phyloP scores from a whole-genome alignment of 352 stramenopile species.

The Phytophthora cajani region DNA sequence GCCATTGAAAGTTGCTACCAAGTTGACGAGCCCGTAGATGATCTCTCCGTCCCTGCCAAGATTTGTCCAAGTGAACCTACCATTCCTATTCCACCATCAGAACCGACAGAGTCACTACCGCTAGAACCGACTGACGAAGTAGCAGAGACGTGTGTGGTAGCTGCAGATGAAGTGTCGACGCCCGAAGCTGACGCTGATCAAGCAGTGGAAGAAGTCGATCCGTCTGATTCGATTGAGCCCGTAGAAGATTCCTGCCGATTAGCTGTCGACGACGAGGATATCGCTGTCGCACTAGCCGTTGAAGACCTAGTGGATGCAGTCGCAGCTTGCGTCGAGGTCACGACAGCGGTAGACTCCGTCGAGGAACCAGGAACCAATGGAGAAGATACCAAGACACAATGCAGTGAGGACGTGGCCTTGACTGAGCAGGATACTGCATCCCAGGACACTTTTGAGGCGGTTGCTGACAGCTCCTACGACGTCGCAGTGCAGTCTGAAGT shows the following conservation, averaged over 20 bases:
- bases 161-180: background rate
- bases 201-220: background rate
- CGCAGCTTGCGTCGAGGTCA: background rate
- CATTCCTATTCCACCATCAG: background rate
- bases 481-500: background rate
- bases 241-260: background rate
- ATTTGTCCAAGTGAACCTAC: background rate
- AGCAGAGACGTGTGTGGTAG: background rate
- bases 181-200: background rate
- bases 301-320: constrained; percentile 13
- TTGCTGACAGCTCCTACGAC: background rate
- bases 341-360: background rate
- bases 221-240: constrained; percentile 13
- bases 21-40: background rate
- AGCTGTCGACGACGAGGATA: constrained; percentile 4
- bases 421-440: background rate
- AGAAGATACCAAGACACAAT: background rate
- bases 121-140: background rate
- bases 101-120: background rate
- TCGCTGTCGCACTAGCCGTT: constrained; percentile 8
- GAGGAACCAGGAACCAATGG: background rate
- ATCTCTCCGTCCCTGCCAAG: background rate
- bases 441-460: background rate
- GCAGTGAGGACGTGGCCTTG: background rate
- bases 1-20: constrained; percentile 14